Evolutionary conservation across 352 stramenopile species (phyloP), one percentile per base, ranked within the genome.

Genomic region (Blastocystis sp.): DNA sequence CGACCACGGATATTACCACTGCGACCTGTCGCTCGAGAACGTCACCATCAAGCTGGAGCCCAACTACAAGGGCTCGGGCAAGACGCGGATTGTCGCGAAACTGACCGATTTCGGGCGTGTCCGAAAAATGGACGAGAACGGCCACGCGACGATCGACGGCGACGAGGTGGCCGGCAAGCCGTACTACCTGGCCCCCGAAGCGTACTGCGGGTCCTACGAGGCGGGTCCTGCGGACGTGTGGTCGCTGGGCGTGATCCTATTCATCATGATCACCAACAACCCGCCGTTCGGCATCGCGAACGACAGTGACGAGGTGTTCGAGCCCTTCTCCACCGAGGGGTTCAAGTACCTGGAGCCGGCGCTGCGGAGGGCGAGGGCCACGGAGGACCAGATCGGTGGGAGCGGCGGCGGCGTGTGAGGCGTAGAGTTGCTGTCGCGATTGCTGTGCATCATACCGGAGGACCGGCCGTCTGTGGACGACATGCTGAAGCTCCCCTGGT

Each of bases 111-210:
- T 88, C 60, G 78, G 78, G 21, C 78, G 78, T 34, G 78, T 65
- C 17, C 64, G 64, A 2, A 76, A 76, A 43, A 52, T 78, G 43
- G 43, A 88, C 34, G 53, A 23, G 2, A n/a, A 74, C 23, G 78
- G 78, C 23, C 19, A 38, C 52, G 45, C 60, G 10, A 38, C 21
- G 21, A 88, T 88, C 45, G 60, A 59, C 21, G 61, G 45, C 17
- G 78, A 88, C 65, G 64, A 76, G 43, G 52, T 88, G 34, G 78
- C 78, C 21, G 78, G 78, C 34, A 88, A 88, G 45, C 78, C 78
- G 7, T 88, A 88, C n/a, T 88, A 88, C 23, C 45, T 88, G 21
- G 78, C 78, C 11, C 78, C 78, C 21, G 78, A 88, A n/a, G 78
- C 78, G 9, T 88, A 88, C 45, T 60, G 21, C 40, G 64, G 62